phyloP scores from a whole-genome alignment of 2,329 filamentous ascomycete species.

The Didymella exigua region DNA sequence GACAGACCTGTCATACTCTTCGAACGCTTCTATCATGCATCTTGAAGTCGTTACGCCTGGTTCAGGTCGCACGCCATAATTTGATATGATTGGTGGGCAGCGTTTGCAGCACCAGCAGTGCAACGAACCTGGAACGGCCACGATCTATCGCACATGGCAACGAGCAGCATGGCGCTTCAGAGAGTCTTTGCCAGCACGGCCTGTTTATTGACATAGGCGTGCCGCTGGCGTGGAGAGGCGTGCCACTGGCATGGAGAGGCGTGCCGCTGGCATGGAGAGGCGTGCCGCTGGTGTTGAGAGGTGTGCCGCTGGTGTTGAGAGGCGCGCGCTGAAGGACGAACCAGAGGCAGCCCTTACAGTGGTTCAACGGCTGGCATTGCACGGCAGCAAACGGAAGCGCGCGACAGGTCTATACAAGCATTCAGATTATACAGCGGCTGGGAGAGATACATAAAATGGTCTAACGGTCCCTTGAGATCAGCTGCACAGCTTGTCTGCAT shows the following conservation, averaged over 20 bases:
- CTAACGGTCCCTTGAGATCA: constrained; percentile 35
- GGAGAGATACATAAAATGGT: constrained; percentile 43
- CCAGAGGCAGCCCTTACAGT: constrained; percentile 36
- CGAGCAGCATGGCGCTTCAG: constrained; percentile 31
- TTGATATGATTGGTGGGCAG: constrained; percentile 31
- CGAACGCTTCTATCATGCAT: constrained; percentile 20
- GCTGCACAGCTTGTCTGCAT: constrained; percentile 31
- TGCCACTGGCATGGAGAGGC: too few species aligned
- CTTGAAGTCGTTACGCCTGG: constrained; percentile 37
- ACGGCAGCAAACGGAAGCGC: constrained; percentile 44
- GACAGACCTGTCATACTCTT: constrained; percentile 16
- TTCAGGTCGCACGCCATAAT: constrained; percentile 29
- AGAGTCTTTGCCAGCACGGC: constrained; percentile 35
- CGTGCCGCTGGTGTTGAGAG: constrained; percentile 40
- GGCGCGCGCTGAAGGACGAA: constrained; percentile 44
- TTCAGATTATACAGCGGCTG: constrained; percentile 44
- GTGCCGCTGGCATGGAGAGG: constrained; percentile 41
- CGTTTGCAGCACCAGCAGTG: constrained; percentile 19
- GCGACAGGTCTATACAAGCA: constrained; percentile 39
- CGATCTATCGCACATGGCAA: constrained; percentile 23
- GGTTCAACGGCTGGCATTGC: constrained; percentile 34
- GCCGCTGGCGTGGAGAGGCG: constrained; percentile 44
- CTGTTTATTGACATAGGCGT: constrained; percentile 30
- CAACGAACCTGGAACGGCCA: constrained; percentile 29
- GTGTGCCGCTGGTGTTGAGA: constrained; percentile 40